phyloP scores from a whole-genome alignment of 225 moss, liverwort and hornwort genomes.

The Pseudoscleropodium purum region DNA sequence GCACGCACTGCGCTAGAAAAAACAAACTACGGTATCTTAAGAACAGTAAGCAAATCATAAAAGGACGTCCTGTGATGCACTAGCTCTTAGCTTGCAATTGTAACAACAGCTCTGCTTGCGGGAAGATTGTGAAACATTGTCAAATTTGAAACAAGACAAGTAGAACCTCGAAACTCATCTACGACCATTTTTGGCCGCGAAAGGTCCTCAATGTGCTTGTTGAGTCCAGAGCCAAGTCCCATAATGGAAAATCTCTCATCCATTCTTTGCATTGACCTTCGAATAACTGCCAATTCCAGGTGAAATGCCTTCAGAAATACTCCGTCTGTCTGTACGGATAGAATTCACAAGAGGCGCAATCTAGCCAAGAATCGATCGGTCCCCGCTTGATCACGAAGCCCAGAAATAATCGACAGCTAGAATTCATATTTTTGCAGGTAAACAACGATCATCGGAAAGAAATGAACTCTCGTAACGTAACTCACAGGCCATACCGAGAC shows the following conservation, averaged over 20 bases:
- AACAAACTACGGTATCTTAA: background rate
- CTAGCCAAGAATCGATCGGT: background rate
- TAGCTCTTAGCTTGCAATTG: background rate
- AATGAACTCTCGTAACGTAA: background rate
- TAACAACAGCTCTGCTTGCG: background rate
- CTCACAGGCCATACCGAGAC: background rate
- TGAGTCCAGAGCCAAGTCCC: constrained; percentile 20
- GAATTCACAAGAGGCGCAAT: background rate
- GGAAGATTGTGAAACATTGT: background rate
- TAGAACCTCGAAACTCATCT: background rate
- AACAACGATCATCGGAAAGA: background rate
- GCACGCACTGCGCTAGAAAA: background rate
- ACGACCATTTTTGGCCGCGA: background rate
- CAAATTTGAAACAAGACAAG: background rate
- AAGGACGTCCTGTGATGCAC: background rate
- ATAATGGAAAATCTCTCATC: constrained; percentile 9
- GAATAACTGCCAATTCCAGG: constrained; percentile 4
- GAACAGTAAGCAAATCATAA: background rate
- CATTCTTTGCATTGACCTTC: constrained; percentile 5
- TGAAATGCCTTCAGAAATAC: background rate
- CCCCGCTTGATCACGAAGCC: background rate
- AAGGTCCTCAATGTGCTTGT: constrained; percentile 13
- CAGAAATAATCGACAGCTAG: background rate
- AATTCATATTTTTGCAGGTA: background rate
- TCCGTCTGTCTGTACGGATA: background rate